Base-by-base conservation (phyloP, 352 stramenopile species). In the Phytophthora tubulina region DNA sequence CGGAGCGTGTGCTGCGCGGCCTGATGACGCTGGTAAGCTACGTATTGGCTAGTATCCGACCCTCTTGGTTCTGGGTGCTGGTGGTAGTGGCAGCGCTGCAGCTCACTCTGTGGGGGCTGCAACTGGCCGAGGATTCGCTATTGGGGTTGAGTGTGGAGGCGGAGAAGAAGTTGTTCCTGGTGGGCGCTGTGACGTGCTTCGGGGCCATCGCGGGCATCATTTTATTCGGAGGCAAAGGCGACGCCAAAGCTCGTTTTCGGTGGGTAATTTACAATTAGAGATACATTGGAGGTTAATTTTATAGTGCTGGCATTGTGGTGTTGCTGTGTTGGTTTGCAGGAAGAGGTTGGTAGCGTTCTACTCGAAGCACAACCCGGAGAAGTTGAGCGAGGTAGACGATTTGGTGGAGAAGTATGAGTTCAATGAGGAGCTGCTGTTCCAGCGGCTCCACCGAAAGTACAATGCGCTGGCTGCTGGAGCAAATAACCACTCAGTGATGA, bases 361-460 rank as follows among this genome's bases (percentile, higher is more conserved):
- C 68, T 61, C 59, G 2, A 88, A 90, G 68, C 79, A 94, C 74
- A 94, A 96, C 57, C 84, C 86, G 7, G 52, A 69, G 30, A 96
- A 96, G 64, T 67, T 96, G 36, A 38, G 48, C 1, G 70, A 90
- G 30, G 78, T 96, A 33, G 81, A 90, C 21, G 71, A 80, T n/a
- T 71, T 94, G 15, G 50, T 96, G 7, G 72, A 78, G 36, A 93
- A 93, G 63, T 96, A 95, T 63, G 72, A 89, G 45, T 67, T 84
- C 32, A 93, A 95, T 54, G 87, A 96, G 66, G 83, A 96, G 54
- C 70, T 95, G 38, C 64, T 96, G 42, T 96, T 94, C 52, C 76
- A 78, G 59, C 78, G 87, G 7, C 63, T 96, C 54, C 85, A 94
- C 52, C 79, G 85, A 58, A 96, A 96, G 67, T 96, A 96, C 73